Conservation (phyloP, 78 protist genomes). For the Speleostelium caveatum region DNA sequence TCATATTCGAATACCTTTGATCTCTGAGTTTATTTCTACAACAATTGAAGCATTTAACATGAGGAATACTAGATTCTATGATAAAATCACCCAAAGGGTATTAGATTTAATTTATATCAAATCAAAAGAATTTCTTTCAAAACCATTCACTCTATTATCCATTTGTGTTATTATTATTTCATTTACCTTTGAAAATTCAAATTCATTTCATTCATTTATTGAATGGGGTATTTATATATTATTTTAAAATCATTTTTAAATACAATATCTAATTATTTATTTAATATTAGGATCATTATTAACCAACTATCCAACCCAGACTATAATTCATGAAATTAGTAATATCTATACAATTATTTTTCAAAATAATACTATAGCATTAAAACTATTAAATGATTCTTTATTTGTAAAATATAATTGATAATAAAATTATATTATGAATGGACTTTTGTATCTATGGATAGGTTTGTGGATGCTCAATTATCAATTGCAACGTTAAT, state of each 20-base stretch:
- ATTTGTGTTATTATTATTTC: conserved; percentile 6
- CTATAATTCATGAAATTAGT: not conserved
- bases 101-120: conserved; percentile 19
- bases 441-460: too few relatives aligned
- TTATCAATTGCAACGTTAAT: too few relatives aligned
- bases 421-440: too few relatives aligned
- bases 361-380: not conserved
- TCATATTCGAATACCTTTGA: conserved; percentile 31
- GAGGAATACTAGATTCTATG: too few relatives aligned
- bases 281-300: not conserved
- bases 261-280: not conserved
- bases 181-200: not conserved
- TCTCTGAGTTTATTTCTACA: conserved; percentile 29
- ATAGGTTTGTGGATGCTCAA: too few relatives aligned
- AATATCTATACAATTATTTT: not conserved
- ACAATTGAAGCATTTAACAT: conserved; percentile 2
- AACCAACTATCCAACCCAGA: conserved; percentile 2
- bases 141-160: conserved; percentile 42
- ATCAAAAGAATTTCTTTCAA: conserved; percentile 10
- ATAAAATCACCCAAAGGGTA: not conserved
- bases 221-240: conserved; percentile 36
- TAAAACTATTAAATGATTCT: not conserved
- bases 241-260: not conserved
- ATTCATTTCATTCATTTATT: not conserved
- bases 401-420: too few relatives aligned